phyloP scores from a whole-genome alignment of 345 rosid genomes.

The Acer saccharum region DNA sequence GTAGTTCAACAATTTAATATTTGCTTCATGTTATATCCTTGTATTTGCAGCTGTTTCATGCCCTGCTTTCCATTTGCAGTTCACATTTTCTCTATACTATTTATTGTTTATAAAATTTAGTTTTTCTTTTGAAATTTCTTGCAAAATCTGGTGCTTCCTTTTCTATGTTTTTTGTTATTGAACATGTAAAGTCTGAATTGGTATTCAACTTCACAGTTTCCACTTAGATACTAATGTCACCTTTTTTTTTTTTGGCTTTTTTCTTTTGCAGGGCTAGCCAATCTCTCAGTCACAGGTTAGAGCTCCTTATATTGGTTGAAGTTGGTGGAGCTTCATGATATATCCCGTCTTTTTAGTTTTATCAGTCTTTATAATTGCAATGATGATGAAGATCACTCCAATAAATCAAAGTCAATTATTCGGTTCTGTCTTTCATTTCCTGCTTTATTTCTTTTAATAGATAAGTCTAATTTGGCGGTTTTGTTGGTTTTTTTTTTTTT shows the following conservation, averaged over 20 bases:
- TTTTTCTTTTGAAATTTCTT: slow-evolving; percentile 3
- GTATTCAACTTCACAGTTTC: background rate
- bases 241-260: slow-evolving; percentile 5
- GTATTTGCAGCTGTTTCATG: background rate
- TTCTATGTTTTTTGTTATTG: background rate
- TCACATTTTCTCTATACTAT: background rate
- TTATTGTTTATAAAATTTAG: background rate
- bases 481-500: background rate
- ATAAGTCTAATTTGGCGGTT: background rate
- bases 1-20: background rate
- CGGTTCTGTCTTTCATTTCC: background rate
- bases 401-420: background rate
- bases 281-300: slow-evolving; percentile 85
- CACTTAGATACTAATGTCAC: slow-evolving; percentile 22
- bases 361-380: background rate
- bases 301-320: slow-evolving; percentile 33
- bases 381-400: background rate
- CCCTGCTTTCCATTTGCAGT: background rate
- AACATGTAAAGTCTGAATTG: background rate
- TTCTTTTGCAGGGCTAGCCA: slow-evolving; percentile 69
- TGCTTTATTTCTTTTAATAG: background rate
- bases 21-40: background rate
- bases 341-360: background rate
- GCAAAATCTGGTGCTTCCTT: background rate
- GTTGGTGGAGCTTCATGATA: slow-evolving; percentile 9